Evolutionary conservation across 2,329 filamentous ascomycete species (phyloP).

Genomic region (Curvularia sp.): DNA sequence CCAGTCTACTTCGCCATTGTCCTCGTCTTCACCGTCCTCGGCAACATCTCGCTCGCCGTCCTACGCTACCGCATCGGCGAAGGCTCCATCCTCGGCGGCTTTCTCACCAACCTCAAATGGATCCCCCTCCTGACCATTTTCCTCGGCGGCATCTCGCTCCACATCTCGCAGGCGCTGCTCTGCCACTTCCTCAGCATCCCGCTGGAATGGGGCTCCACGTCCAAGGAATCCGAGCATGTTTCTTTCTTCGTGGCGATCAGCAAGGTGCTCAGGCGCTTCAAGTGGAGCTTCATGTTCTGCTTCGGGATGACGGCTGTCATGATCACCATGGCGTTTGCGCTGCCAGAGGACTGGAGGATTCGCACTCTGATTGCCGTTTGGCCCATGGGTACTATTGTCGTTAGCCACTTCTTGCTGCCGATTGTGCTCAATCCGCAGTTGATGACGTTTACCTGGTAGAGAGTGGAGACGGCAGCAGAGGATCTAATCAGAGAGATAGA

Average conservation of each 20-base stretch:
- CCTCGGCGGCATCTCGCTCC: slow-evolving; percentile 80
- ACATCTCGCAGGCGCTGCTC: slow-evolving; percentile 80
- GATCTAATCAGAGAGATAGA: neutral
- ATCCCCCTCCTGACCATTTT: slow-evolving; percentile 76
- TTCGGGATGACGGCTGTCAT: slow-evolving; percentile 68
- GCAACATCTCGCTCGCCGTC: slow-evolving; percentile 67
- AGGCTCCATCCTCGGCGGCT: slow-evolving; percentile 57
- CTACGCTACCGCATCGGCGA: slow-evolving; percentile 69
- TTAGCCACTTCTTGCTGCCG: slow-evolving; percentile 73
- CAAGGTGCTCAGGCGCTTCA: slow-evolving; percentile 80
- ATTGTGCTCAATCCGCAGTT: slow-evolving; percentile 78
- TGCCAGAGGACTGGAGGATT: slow-evolving; percentile 65
- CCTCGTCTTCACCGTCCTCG: slow-evolving; percentile 69
- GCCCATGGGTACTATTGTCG: slow-evolving; percentile 72
- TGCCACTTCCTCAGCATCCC: slow-evolving; percentile 85
- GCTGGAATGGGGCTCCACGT: slow-evolving; percentile 85
- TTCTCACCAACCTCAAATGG: slow-evolving; percentile 69
- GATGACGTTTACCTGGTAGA: slow-evolving; percentile 79
- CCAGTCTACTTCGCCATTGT: slow-evolving; percentile 67
- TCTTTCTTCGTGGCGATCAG: slow-evolving; percentile 87
- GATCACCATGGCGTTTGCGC: slow-evolving; percentile 70
- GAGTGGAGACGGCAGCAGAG: neutral
- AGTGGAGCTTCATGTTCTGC: slow-evolving; percentile 67
- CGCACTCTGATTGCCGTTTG: slow-evolving; percentile 69
- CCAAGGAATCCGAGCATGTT: slow-evolving; percentile 80